Percentiles rank a stretch among this genome's conserved stretches.
phyloP scores from a whole-genome alignment of 805 yeast genomes.

The Candida pseudoglaebosa region DNA sequence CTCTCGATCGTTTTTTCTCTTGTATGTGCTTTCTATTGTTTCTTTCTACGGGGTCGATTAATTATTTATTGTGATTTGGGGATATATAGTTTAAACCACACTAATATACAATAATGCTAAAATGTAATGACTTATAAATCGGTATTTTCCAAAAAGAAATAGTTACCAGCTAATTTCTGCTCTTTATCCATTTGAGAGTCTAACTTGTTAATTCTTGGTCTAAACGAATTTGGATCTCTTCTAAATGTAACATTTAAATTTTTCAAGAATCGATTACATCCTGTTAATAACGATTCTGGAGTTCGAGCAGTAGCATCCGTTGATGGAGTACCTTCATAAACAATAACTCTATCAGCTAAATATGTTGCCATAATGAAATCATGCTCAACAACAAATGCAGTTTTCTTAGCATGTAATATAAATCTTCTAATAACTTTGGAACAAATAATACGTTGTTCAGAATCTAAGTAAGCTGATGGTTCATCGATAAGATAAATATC shows the following conservation, averaged over 20 bases:
- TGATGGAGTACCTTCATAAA: conserved; percentile 94
- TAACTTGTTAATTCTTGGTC: conserved; percentile 97
- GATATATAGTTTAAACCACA: not conserved
- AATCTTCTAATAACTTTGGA: conserved; percentile 97
- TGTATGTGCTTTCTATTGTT: not conserved
- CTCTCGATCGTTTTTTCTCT: not conserved
- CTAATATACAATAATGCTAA: conserved; percentile 1
- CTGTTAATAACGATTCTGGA: conserved; percentile 92
- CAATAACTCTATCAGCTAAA: conserved; percentile 97
- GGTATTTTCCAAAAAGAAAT: conserved; percentile 84
- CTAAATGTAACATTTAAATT: conserved; percentile 96
- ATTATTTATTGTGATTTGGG: not conserved
- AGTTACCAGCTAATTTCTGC: conserved; percentile 89
- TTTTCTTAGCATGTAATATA: conserved; percentile 92
- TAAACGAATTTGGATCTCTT: conserved; percentile 96
- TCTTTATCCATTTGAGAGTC: conserved; percentile 99
- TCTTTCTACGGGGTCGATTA: no score
- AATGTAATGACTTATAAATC: conserved; percentile 27
- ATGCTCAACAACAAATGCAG: conserved; percentile 99
- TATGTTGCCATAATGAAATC: conserved; percentile 99
- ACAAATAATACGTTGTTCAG: conserved; percentile 99
- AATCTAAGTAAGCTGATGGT: conserved; percentile 98
- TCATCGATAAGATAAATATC: conserved; percentile 97
- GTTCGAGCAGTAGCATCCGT: conserved; percentile 76
- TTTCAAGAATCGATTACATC: conserved; percentile 95